Conservation (phyloP, 495 filamentous ascomycete species). For the Endocarpon pusillum region DNA sequence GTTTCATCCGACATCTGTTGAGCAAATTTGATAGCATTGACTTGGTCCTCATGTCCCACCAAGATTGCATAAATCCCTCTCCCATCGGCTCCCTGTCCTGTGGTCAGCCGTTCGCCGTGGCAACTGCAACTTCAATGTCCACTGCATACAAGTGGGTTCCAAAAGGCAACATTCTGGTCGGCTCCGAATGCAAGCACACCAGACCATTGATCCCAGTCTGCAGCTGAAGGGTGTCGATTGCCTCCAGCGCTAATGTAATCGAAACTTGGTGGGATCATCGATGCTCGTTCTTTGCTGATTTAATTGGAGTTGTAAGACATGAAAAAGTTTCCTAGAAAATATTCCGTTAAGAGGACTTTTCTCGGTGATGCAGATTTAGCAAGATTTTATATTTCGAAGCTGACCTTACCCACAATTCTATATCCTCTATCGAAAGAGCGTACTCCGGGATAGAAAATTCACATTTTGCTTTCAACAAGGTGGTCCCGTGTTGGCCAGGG, state of each 20-base stretch:
- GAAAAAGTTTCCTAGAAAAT: too few species aligned
- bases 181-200: constrained; percentile 78
- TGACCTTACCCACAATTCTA: too few species aligned
- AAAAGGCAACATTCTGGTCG: constrained; percentile 73
- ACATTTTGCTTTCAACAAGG: too few species aligned
- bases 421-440: too few species aligned
- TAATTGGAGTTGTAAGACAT: too few species aligned
- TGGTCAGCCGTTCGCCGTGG: neutral
- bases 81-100: constrained; percentile 1
- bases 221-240: constrained; percentile 74
- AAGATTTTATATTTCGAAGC: too few species aligned
- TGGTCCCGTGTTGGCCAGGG: too few species aligned
- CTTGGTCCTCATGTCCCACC: constrained; percentile 63
- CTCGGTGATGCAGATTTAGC: too few species aligned
- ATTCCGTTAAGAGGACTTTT: too few species aligned
- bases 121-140: neutral
- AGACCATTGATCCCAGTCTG: constrained; percentile 65
- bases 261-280: too few species aligned
- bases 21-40: constrained; percentile 74
- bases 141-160: constrained; percentile 55
- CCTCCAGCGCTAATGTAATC: constrained; percentile 72
- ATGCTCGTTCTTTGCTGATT: too few species aligned
- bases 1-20: constrained; percentile 27
- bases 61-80: constrained; percentile 51
- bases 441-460: too few species aligned